Evolutionary conservation across 176 grass and related monocot genomes (phyloP).

Genomic region (Elymus sibiricus): DNA sequence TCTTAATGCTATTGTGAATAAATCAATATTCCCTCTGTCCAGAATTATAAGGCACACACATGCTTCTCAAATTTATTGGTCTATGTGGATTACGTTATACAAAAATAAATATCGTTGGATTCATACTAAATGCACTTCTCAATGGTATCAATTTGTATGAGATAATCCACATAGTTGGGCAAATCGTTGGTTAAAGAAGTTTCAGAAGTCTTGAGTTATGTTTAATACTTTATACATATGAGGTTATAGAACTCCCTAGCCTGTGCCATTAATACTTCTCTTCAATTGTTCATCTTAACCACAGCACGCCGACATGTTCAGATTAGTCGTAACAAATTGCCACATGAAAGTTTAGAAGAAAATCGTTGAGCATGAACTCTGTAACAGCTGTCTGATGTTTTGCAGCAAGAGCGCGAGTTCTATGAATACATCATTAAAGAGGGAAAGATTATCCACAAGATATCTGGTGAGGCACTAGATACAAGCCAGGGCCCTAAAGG

Average conservation of each 20-base stretch:
- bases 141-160: neutral
- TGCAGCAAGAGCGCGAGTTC: conserved; percentile 73
- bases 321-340: neutral
- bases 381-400: neutral
- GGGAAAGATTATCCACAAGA: conserved; percentile 67
- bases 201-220: neutral
- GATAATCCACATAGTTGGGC: neutral
- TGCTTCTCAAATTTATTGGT: neutral
- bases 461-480: conserved; percentile 59
- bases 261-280: neutral
- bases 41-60: neutral
- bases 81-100: neutral
- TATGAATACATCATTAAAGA: conserved; percentile 59
- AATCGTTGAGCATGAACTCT: neutral
- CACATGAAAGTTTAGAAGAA: neutral
- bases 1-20: neutral
- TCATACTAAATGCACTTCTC: too few species aligned
- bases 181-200: neutral
- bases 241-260: neutral
- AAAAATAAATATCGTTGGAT: neutral
- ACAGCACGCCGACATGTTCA: neutral
- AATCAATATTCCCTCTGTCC: neutral
- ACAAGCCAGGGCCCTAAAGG: conserved; percentile 50
- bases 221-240: neutral
- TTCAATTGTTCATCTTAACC: neutral